phyloP scores from a whole-genome alignment of 768 basidiomycete species.

The Leccinum subgranulosum region DNA sequence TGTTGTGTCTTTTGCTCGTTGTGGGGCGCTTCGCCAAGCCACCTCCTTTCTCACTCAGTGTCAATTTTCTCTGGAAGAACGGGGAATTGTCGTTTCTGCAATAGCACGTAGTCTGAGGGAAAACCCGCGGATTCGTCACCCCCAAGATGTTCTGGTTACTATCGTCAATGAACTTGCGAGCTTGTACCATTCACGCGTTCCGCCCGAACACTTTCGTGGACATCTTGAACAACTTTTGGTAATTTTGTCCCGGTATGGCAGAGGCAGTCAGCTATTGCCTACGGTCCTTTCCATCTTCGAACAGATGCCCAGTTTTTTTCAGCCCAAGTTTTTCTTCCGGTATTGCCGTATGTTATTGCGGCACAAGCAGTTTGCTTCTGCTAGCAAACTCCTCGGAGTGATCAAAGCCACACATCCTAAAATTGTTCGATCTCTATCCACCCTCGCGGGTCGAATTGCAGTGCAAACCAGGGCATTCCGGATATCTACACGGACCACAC shows the following conservation, averaged over 20 bases:
- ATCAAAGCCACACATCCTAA: conserved; percentile 12
- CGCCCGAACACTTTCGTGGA: conserved; percentile 39
- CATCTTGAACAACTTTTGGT: conserved; percentile 44
- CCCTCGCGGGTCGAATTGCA: conserved; percentile 2
- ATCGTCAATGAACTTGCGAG: conserved; percentile 35
- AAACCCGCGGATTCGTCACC: conserved; percentile 30
- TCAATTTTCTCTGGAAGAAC: conserved; percentile 29
- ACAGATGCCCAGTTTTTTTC: conserved; percentile 38
- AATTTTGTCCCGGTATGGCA: conserved; percentile 37
- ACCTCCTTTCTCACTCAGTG: conserved; percentile 34
- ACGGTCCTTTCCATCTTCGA: conserved; percentile 40
- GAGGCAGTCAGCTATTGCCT: conserved; percentile 35
- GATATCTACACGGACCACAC: not conserved
- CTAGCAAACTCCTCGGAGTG: conserved; percentile 30
- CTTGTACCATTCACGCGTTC: conserved; percentile 35
- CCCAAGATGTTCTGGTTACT: conserved; percentile 27
- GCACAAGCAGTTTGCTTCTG: conserved; percentile 37
- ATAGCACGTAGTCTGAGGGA: conserved; percentile 38
- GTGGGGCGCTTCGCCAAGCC: conserved; percentile 27
- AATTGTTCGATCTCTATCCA: conserved; percentile 9
- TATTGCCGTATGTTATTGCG: conserved; percentile 39
- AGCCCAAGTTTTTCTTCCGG: conserved; percentile 35
- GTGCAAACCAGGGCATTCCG: conserved; percentile 10
- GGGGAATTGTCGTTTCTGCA: conserved; percentile 37
- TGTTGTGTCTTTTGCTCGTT: conserved; percentile 26